phyloP scores from a whole-genome alignment of 2,329 filamentous ascomycete genomes.

The Capronia coronata region DNA sequence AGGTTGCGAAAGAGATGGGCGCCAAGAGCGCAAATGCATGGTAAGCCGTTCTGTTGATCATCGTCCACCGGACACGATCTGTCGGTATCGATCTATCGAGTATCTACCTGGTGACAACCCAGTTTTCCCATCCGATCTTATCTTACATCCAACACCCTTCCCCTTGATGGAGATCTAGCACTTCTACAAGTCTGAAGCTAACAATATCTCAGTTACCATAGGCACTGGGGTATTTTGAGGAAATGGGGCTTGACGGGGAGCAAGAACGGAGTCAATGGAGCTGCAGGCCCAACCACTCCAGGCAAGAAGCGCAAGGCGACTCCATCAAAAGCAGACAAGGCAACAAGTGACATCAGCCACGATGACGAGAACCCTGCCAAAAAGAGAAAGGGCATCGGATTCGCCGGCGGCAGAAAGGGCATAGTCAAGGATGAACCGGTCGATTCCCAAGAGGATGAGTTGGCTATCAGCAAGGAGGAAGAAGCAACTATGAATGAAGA shows the following conservation, averaged over 20 bases:
- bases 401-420: conserved; percentile 1
- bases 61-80: background rate
- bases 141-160: too few relatives aligned
- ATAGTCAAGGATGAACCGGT: background rate
- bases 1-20: conserved; percentile 21
- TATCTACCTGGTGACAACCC: too few relatives aligned
- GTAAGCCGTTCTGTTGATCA: conserved; percentile 6
- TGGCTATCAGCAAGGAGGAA: background rate
- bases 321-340: conserved; percentile 1
- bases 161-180: too few relatives aligned
- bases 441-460: background rate
- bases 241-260: conserved; percentile 18
- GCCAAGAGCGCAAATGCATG: conserved; percentile 19
- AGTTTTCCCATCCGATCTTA: too few relatives aligned
- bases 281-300: background rate
- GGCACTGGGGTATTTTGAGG: conserved; percentile 21
- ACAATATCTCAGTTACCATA: conserved; percentile 19
- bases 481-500: background rate
- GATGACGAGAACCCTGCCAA: background rate
- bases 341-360: background rate
- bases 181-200: too few relatives aligned
- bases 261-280: conserved; percentile 1
- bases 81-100: background rate
- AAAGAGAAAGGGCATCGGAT: conserved; percentile 10
- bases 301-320: background rate